Percentiles rank a stretch among this genome's conserved stretches.
These are phyloP conservation scores for Aspergillus sojae DNA, from an alignment of 2,329 filamentous ascomycete species.

Conservation along the genomic window DNA sequence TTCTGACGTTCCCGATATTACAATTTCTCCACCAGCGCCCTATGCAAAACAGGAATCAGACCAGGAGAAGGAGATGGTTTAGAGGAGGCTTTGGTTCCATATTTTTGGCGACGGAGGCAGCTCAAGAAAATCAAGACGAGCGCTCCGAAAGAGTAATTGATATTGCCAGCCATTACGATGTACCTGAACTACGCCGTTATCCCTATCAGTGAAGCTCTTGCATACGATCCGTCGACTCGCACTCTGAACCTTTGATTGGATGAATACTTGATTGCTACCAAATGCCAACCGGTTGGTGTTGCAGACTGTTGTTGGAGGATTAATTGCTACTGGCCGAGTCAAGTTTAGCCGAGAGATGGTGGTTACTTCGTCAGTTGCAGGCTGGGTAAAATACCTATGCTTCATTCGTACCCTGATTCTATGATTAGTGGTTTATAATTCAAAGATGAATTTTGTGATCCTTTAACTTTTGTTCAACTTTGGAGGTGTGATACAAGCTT, in stretches of 20 bases:
- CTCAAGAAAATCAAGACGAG: not conserved
- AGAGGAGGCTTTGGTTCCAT: not conserved
- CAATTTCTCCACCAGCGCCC: not conserved
- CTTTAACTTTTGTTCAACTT: not conserved
- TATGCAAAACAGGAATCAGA: not conserved
- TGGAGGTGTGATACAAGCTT: not conserved
- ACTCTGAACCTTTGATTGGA: not conserved
- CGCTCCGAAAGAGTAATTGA: not conserved
- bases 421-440: not conserved
- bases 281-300: not conserved
- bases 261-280: not conserved
- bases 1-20: not conserved
- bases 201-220: not conserved
- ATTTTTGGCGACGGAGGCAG: not conserved
- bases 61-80: not conserved
- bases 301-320: not conserved
- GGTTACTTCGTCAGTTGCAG: not conserved
- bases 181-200: not conserved
- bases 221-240: not conserved
- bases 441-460: not conserved
- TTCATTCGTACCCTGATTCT: not conserved
- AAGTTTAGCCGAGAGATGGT: not conserved
- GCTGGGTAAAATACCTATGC: not conserved
- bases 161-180: not conserved
- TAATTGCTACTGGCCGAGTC: not conserved